Evolutionary conservation across 495 filamentous ascomycete species (phyloP).

Genomic region (Entonaema liquescens): DNA sequence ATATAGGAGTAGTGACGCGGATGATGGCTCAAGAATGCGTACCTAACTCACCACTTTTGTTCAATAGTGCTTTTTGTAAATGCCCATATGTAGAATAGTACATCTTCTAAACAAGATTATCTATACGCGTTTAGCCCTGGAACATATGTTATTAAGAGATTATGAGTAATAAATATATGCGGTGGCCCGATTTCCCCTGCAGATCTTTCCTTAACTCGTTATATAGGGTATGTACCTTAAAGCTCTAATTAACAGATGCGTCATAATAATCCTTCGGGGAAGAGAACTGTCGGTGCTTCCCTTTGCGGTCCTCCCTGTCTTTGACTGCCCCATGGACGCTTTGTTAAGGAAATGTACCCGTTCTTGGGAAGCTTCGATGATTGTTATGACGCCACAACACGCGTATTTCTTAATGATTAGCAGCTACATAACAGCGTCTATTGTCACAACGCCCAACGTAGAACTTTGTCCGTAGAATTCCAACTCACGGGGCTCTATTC

Average conservation of each 20-base stretch:
- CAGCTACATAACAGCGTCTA: background rate
- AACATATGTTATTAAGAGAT: background rate
- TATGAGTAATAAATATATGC: background rate
- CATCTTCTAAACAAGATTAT: background rate
- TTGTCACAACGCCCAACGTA: background rate
- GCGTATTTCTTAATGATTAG: constrained; percentile 1
- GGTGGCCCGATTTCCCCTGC: background rate
- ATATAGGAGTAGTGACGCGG: background rate
- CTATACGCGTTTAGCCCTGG: background rate
- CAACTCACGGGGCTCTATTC: background rate
- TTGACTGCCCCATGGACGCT: background rate
- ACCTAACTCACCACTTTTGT: background rate
- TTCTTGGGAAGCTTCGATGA: constrained; percentile 7
- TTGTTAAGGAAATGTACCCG: background rate
- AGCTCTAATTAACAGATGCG: background rate
- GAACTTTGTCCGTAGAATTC: background rate
- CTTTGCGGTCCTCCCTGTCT: background rate
- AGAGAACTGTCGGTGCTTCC: background rate
- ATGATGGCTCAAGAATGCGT: background rate
- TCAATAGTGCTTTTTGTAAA: background rate
- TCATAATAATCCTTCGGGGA: background rate
- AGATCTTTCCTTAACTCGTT: background rate
- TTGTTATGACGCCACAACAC: background rate
- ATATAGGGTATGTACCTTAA: background rate
- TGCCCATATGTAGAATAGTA: background rate